Evolutionary conservation across 345 rosid genomes (phyloP), one percentile per base, ranked within the genome.

Genomic region (Salix viminalis): DNA sequence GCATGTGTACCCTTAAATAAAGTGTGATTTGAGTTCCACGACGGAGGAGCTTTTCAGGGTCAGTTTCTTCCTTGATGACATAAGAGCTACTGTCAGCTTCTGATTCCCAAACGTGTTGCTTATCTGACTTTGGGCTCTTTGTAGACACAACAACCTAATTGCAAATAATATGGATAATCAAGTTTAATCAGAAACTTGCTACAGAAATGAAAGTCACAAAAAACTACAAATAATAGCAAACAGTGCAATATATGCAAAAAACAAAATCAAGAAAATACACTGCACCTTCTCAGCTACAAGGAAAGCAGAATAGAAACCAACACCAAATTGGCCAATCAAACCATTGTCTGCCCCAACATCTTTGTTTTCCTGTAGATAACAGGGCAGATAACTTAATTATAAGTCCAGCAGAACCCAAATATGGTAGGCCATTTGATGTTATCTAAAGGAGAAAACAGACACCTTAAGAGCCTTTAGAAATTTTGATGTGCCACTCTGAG

Each of bases 261-360:
- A 37, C n/a, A 37, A 4, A 26, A n/a, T 16, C 15, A 2, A 58
- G 28, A 61, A 71, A 78, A 48, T 60, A 69, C 39, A 18, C 16
- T n/a, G 77, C 78, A 93, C 98, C 99, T 90, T 93, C 73, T 93
- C 91, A 74, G 99, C 94, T 56, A 96, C 98, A 81, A 96, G 92
- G 86, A 96, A 96, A 69, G 99, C 94, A 72, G 99, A 93, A 86
- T 96, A 93, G 85, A 96, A 96, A 24, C 99, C 99, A 84, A 96
- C 99, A 87, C 98, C 99, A 86, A 96, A 96, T 82, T 96, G 99
- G 37, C 99, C 99, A 14, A 96, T 96, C 89, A 96, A 83, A 69
- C 92, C 79, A 34, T 88, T 96, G 85, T 96, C 99, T 16, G 90
- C 89, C 24, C 99, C 98, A n/a, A 86, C 80, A 72, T 96, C 98